These are phyloP conservation scores for Daldinia decipiens DNA, from an alignment of 495 filamentous ascomycete species.

Conservation along the genomic window DNA sequence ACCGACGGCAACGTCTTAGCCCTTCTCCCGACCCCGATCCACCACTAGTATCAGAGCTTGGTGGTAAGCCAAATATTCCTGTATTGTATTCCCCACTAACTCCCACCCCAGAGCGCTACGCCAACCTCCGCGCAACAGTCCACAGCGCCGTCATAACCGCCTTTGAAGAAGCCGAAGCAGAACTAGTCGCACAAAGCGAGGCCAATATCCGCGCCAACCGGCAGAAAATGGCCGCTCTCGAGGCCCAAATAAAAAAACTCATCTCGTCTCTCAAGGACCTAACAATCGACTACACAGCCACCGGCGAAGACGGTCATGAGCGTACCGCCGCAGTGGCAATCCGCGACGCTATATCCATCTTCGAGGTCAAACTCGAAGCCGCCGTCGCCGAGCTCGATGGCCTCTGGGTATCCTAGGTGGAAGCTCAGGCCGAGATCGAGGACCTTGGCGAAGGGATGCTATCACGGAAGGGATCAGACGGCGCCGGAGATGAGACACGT, in stretches of 20 bases:
- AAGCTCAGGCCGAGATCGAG: conserved; percentile 32
- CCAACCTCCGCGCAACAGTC: conserved; percentile 25
- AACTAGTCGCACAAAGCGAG: conserved; percentile 7
- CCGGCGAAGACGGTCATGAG: conserved; percentile 19
- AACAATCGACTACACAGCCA: conserved; percentile 34
- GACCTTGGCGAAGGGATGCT: conserved; percentile 23
- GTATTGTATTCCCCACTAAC: conserved; percentile 4
- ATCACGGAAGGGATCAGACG: conserved; percentile 18
- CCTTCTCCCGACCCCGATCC: conserved; percentile 33
- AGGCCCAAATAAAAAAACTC: conserved; percentile 14
- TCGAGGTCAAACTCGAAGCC: conserved; percentile 16
- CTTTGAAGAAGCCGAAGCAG: conserved; percentile 21
- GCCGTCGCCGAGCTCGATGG: conserved; percentile 22
- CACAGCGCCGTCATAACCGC: conserved; percentile 19
- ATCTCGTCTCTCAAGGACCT: conserved; percentile 15
- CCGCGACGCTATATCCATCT: conserved; percentile 21
- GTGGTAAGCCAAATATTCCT: conserved; percentile 25
- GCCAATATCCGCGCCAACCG: conserved; percentile 11
- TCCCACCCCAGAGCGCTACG: conserved; percentile 21
- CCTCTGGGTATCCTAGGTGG: conserved; percentile 39
- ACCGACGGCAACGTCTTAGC: conserved; percentile 18
- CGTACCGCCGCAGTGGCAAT: conserved; percentile 29
- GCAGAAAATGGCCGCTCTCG: conserved; percentile 11
- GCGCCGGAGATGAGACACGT: background rate
- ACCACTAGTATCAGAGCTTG: conserved; percentile 23